Evolutionary conservation across 1,284 basidiomycete genomes (phyloP).

Genomic region (Acaromyces ingoldii): DNA sequence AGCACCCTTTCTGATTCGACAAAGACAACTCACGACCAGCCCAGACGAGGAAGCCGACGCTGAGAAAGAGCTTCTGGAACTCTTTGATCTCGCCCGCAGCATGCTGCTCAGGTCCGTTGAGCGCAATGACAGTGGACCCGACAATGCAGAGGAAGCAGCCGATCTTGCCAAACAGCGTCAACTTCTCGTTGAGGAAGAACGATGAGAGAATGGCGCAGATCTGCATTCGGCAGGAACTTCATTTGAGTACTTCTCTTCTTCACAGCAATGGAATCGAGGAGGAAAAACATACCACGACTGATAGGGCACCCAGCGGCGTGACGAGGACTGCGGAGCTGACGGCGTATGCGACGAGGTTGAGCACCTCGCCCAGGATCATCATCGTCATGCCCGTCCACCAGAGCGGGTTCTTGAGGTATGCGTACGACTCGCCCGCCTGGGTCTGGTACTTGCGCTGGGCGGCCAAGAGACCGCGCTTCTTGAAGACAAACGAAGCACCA

Average conservation of each 20-base stretch:
- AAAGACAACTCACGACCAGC: slow-evolving; percentile 1
- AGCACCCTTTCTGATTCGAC: neutral
- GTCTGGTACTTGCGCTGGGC: slow-evolving; percentile 55
- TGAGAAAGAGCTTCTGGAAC: slow-evolving; percentile 77
- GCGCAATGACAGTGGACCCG: slow-evolving; percentile 66
- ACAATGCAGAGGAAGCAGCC: slow-evolving; percentile 83
- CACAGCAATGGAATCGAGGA: too few relatives aligned
- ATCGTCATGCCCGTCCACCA: slow-evolving; percentile 51
- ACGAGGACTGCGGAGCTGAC: slow-evolving; percentile 84
- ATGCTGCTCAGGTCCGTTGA: slow-evolving; percentile 74
- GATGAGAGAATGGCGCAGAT: slow-evolving; percentile 89
- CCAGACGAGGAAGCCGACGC: slow-evolving; percentile 81
- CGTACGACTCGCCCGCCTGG: slow-evolving; percentile 82
- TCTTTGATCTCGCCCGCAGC: slow-evolving; percentile 71
- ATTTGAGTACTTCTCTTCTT: neutral
- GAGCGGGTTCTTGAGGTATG: slow-evolving; percentile 63
- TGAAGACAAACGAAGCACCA: slow-evolving; percentile 81
- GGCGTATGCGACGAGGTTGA: slow-evolving; percentile 64
- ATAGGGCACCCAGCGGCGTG: slow-evolving; percentile 93
- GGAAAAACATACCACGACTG: slow-evolving; percentile 67
- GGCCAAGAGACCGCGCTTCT: slow-evolving; percentile 65
- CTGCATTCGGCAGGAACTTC: neutral
- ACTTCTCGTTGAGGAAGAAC: slow-evolving; percentile 83
- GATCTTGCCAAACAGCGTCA: slow-evolving; percentile 54
- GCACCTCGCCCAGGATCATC: slow-evolving; percentile 39